A percentile compares a stretch with the other conserved stretches of the same genome.
These are phyloP conservation scores for Ustilago xerochloae DNA, from an alignment of 1,284 basidiomycete species.

Conservation along the genomic window DNA sequence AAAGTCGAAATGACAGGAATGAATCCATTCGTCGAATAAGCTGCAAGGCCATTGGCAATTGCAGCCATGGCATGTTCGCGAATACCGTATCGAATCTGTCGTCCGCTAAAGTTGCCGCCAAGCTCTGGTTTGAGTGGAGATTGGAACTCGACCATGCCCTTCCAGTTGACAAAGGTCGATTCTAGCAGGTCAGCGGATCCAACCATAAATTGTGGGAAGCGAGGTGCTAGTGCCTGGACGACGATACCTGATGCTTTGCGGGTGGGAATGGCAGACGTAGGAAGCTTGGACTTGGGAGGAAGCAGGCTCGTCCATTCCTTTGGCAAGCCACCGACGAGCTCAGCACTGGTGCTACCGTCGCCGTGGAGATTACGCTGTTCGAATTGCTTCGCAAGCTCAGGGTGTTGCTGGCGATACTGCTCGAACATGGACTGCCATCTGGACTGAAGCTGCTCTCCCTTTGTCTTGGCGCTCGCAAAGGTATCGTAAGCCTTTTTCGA, in stretches of 20 bases:
- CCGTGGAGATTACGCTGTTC: constrained; percentile 74
- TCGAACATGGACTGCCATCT: constrained; percentile 80
- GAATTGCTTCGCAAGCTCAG: constrained; percentile 84
- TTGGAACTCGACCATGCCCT: constrained; percentile 88
- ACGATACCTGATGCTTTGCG: constrained; percentile 92
- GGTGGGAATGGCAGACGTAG: constrained; percentile 84
- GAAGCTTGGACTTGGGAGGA: constrained; percentile 82
- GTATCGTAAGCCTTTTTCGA: constrained; percentile 78
- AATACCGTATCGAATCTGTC: constrained; percentile 93
- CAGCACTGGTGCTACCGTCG: constrained; percentile 7
- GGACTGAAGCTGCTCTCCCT: constrained; percentile 78
- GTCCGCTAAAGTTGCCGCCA: constrained; percentile 80
- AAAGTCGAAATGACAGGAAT: constrained; percentile 73
- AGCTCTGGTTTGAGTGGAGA: constrained; percentile 80
- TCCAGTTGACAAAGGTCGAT: constrained; percentile 84
- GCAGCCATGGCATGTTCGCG: constrained; percentile 96
- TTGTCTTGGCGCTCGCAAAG: constrained; percentile 76
- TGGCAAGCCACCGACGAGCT: constrained; percentile 77
- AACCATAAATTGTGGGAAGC: constrained; percentile 79
- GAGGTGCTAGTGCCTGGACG: constrained; percentile 78
- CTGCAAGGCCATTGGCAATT: constrained; percentile 86
- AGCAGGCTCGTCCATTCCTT: constrained; percentile 84
- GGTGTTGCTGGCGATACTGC: constrained; percentile 80
- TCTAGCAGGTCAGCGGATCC: constrained; percentile 92
- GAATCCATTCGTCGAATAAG: constrained; percentile 79